A percentile compares a stretch with the other conserved stretches of the same genome.
These are phyloP conservation scores for Globisporangium ultimum DNA, from an alignment of 352 stramenopile genomes.

Conservation along the genomic window DNA sequence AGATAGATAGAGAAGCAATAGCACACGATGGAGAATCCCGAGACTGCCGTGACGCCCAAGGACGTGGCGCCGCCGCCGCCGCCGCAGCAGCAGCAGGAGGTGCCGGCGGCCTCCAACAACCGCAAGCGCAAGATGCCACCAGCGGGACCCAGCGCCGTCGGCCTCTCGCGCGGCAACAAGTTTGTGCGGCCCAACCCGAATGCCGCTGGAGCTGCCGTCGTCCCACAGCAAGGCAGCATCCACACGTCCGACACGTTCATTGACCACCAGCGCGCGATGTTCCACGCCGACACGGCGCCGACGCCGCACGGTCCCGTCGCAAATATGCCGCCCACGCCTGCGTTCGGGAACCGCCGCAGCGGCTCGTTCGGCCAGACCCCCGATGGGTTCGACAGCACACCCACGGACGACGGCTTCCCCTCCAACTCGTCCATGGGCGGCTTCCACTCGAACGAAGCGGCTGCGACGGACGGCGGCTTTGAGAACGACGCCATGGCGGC, in stretches of 20 bases:
- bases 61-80: neutral
- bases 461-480: constrained; percentile 22
- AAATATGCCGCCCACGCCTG: constrained; percentile 82
- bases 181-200: constrained; percentile 33
- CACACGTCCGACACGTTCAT: constrained; percentile 73
- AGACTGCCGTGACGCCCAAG: neutral
- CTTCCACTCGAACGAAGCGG: constrained; percentile 15
- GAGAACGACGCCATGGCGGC: constrained; percentile 9
- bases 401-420: constrained; percentile 37
- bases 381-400: constrained; percentile 65
- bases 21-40: constrained; percentile 3
- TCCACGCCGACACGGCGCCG: constrained; percentile 67
- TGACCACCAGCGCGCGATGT: constrained; percentile 74
- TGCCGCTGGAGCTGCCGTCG: constrained; percentile 4
- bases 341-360: constrained; percentile 60
- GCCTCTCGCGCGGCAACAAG: constrained; percentile 47
- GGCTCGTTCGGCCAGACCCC: constrained; percentile 54
- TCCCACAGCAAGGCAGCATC: constrained; percentile 36
- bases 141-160: constrained; percentile 19
- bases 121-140: constrained; percentile 80
- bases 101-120: constrained; percentile 20
- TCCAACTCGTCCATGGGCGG: constrained; percentile 35
- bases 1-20: neutral
- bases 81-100: neutral
- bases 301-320: constrained; percentile 71